Percentiles rank a stretch among this genome's conserved stretches.
Conservation (phyloP, 1,284 basidiomycete genomes). For the Ceratobasidium sp. region DNA sequence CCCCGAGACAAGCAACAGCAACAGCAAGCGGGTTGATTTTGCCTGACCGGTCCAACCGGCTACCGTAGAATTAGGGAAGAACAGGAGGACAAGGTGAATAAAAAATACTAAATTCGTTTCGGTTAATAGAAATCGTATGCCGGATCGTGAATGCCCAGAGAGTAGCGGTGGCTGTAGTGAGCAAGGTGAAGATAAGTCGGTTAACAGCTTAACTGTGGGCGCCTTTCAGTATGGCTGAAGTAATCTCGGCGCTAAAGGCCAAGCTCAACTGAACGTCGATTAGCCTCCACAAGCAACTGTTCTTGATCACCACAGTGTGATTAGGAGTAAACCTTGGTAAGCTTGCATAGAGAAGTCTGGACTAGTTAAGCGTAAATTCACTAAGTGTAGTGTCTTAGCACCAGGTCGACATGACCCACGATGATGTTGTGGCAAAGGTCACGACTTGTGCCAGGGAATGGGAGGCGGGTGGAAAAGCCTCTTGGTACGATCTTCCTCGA, state of each 20-base stretch:
- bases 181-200: background rate
- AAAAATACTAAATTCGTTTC: background rate
- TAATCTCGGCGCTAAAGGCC: constrained; percentile 7
- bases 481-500: constrained; percentile 10
- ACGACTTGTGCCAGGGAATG: constrained; percentile 25
- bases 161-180: background rate
- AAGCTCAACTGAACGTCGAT: constrained; percentile 13
- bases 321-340: background rate
- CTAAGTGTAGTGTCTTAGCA: background rate
- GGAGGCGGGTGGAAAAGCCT: constrained; percentile 31
- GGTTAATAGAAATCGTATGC: background rate
- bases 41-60: constrained; percentile 15
- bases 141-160: background rate
- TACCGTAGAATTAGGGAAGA: background rate
- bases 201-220: no score
- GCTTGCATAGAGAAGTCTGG: background rate
- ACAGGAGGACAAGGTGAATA: background rate
- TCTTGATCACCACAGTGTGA: constrained; percentile 10
- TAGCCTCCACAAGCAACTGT: background rate
- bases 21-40: background rate
- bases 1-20: background rate
- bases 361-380: background rate
- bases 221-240: background rate
- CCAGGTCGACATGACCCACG: constrained; percentile 34
- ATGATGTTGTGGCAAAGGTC: constrained; percentile 37